These are phyloP conservation scores for Penicillium digitatum DNA, from an alignment of 2,329 filamentous ascomycete species.

Conservation along the genomic window DNA sequence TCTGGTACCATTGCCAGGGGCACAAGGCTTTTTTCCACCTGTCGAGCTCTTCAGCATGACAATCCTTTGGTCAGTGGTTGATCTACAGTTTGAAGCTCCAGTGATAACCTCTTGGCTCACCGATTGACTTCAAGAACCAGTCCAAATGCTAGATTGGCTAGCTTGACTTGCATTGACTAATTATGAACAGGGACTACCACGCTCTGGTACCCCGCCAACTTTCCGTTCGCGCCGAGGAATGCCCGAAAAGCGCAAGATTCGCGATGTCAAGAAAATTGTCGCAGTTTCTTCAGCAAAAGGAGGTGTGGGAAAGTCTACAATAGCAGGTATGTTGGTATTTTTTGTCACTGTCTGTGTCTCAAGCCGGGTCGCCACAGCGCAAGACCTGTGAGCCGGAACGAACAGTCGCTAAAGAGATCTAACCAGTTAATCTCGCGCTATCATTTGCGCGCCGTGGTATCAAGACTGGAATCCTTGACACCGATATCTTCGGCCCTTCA, in stretches of 20 bases:
- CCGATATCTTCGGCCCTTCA: conserved; percentile 94
- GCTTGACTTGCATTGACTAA: background rate
- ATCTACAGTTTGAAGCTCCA: background rate
- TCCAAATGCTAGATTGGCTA: too few relatives aligned
- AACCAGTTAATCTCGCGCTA: conserved; percentile 70
- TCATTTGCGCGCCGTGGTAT: conserved; percentile 79
- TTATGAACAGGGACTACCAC: conserved; percentile 68
- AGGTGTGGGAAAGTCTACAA: conserved; percentile 95
- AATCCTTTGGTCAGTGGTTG: conserved; percentile 68
- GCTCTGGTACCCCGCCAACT: conserved; percentile 63
- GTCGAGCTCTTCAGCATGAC: conserved; percentile 64
- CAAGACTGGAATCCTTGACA: conserved; percentile 82
- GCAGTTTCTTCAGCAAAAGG: conserved; percentile 97
- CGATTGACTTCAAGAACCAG: background rate
- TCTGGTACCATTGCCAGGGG: conserved; percentile 25
- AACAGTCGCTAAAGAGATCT: background rate
- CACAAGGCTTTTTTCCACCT: conserved; percentile 54
- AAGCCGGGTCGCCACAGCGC: background rate
- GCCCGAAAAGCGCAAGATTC: conserved; percentile 74
- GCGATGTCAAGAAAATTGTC: conserved; percentile 83
- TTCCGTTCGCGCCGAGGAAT: conserved; percentile 74
- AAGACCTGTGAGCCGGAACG: background rate
- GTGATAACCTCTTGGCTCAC: background rate
- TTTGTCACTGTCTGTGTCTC: background rate
- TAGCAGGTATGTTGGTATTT: conserved; percentile 59